Evolutionary conservation across 2,329 filamentous ascomycete genomes (phyloP), one percentile per base, ranked within the genome.

Genomic region (Aspergillus eucalypticola): DNA sequence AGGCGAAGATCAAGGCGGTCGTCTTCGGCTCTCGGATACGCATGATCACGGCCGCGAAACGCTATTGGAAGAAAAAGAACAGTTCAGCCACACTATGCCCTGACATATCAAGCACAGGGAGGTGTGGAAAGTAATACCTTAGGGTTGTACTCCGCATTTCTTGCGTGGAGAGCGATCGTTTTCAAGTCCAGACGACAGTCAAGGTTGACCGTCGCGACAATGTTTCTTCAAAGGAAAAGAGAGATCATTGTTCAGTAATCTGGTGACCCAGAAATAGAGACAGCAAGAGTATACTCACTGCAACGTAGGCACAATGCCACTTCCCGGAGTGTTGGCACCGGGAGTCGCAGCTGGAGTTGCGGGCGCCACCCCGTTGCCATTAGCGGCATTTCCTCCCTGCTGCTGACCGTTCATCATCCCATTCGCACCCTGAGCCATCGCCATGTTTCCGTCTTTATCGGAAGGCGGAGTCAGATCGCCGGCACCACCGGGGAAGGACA

Each of bases 41-140:
- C 95, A 99, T 98, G 79, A 99, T 98, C 67, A 98, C 94, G 75
- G 94, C 94, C 71, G 94, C 95, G 76, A 98, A 98, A 90, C 94
- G 94, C 92, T 96, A 55, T 55, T 19, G 38, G 15, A 82, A 78
- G 73, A 66, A 69, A 73, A 66, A 35, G 32, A 70, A 66, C 69
- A 71, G 71, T 77, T 78, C 78, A 79, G 81, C 76, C 77, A 77
- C 70, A 75, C 72, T 75, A 70, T 74, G 64, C 72, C 71, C 73
- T 72, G 73, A 73, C 70, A 64, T 58, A 63, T 63, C 59, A 59
- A 64, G 64, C 59, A 70, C 70, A 74, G 70, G 67, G 68, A 69
- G 62, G 67, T 70, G 69, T 66, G 68, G 74, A 74, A 71, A 61
- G 54, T 72, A 81, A 80, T 91, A 94, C 91, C 90, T 97, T 96